phyloP scores from a whole-genome alignment of 2,329 filamentous ascomycete genomes.

The Ophiostoma fasciatum region DNA sequence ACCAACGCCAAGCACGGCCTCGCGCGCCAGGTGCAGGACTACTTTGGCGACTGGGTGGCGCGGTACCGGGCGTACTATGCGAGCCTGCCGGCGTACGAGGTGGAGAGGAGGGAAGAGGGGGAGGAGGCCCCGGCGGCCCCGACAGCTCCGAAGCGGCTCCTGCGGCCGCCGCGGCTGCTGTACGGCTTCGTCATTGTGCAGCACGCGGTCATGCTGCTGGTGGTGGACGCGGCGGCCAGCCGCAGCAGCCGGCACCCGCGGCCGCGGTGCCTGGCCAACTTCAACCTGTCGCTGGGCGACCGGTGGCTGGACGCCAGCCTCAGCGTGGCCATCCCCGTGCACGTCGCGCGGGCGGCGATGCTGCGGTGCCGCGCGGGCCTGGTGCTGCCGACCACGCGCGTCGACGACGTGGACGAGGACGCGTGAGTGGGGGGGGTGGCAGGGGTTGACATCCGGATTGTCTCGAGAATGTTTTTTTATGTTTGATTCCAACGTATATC shows the following conservation, averaged over 20 bases:
- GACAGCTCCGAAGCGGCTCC: neutral
- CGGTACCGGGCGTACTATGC: constrained; percentile 11
- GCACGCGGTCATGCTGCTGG: constrained; percentile 30
- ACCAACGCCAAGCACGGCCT: constrained; percentile 4
- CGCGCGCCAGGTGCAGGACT: constrained; percentile 9
- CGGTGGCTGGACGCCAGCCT: constrained; percentile 23
- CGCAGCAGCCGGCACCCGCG: constrained; percentile 10
- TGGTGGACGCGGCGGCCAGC: constrained; percentile 23
- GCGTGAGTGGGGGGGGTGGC: constrained; percentile 1
- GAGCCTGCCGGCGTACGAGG: constrained; percentile 5
- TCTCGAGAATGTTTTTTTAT: neutral
- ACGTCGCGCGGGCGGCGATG: constrained; percentile 17
- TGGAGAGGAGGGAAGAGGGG: neutral
- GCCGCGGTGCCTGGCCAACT: constrained; percentile 18
- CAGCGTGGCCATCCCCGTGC: constrained; percentile 21
- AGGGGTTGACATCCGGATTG: neutral
- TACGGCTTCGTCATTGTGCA: constrained; percentile 32
- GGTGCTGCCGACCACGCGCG: constrained; percentile 4
- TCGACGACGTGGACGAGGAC: constrained; percentile 7
- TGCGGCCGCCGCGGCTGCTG: constrained; percentile 17
- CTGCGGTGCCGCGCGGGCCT: constrained; percentile 8
- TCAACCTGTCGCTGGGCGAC: constrained; percentile 19
- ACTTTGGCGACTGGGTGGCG: constrained; percentile 10
- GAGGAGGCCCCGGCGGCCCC: neutral
- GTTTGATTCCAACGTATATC: too few relatives aligned